Conservation (phyloP, 108 stramenopile genomes). For the Fragilaria crotonensis region DNA sequence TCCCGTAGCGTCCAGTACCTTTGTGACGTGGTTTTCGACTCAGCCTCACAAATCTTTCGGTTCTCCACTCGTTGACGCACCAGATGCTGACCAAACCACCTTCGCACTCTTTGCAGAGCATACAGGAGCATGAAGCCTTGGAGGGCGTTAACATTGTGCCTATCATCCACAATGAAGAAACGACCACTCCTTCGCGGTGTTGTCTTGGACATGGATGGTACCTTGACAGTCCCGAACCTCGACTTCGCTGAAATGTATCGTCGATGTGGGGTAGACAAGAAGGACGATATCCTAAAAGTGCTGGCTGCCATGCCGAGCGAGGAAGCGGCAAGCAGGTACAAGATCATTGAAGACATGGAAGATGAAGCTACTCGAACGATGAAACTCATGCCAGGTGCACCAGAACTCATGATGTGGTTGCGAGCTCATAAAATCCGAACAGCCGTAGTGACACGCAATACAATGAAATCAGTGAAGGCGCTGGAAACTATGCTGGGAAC, state of each 20-base stretch:
- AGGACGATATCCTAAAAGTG: conserved; percentile 26
- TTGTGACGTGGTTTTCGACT: too few species aligned
- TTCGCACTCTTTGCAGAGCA: too few species aligned
- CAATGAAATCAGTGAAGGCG: conserved; percentile 9
- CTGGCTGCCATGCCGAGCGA: conserved; percentile 4
- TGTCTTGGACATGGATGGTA: conserved; percentile 57
- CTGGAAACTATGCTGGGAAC: conserved; percentile 1
- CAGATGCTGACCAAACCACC: too few species aligned
- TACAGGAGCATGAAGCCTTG: not conserved
- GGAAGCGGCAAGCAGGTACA: conserved; percentile 1
- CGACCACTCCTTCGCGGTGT: conserved; percentile 28
- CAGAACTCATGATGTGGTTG: conserved; percentile 26
- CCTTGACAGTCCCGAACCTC: conserved; percentile 32
- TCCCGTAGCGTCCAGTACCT: too few species aligned
- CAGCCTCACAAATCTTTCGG: too few species aligned
- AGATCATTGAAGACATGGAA: conserved; percentile 47
- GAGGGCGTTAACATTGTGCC: not conserved
- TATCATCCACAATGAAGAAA: not conserved
- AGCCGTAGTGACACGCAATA: conserved; percentile 46
- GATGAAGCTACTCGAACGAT: conserved; percentile 26
- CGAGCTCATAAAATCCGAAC: conserved; percentile 21
- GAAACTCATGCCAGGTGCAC: conserved; percentile 32
- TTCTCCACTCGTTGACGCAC: too few species aligned
- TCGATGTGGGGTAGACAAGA: conserved; percentile 14
- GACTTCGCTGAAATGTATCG: conserved; percentile 37